phyloP scores from a whole-genome alignment of 495 filamentous ascomycete species.

The Tuber indicum region DNA sequence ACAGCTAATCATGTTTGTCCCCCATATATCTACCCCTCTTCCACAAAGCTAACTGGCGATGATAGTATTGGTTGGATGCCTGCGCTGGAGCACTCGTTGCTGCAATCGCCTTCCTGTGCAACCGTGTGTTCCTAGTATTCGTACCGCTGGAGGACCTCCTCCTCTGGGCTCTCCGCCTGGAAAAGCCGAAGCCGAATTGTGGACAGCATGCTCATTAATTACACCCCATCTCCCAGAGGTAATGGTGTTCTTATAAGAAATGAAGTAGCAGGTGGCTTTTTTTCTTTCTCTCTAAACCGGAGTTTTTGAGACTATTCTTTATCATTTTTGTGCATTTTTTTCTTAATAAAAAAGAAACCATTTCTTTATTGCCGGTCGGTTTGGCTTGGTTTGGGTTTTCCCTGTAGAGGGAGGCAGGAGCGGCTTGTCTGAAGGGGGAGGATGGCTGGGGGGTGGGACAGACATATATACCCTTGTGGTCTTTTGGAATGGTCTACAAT shows the following conservation, averaged over 20 bases:
- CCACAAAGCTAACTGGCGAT: background rate
- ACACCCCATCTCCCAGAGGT: background rate
- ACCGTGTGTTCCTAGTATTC: slow-evolving; percentile 55
- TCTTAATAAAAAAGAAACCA: background rate
- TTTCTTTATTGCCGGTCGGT: background rate
- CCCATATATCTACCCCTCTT: background rate
- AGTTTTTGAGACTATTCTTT: background rate
- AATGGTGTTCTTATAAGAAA: background rate
- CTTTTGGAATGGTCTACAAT: background rate
- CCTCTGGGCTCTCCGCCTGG: slow-evolving; percentile 55
- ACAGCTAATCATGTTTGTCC: slow-evolving; percentile 62
- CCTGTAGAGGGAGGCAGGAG: background rate
- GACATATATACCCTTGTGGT: background rate
- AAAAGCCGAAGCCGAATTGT: slow-evolving; percentile 50
- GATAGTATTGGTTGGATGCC: slow-evolving; percentile 56
- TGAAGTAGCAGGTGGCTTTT: slow-evolving; percentile 5
- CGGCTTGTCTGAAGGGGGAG: background rate
- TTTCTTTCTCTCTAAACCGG: slow-evolving; percentile 7
- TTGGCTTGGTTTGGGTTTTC: background rate
- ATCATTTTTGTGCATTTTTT: background rate
- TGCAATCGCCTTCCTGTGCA: slow-evolving; percentile 53
- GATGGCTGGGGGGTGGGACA: background rate
- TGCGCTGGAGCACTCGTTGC: slow-evolving; percentile 59
- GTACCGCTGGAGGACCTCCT: slow-evolving; percentile 60
- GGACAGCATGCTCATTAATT: slow-evolving; percentile 6